Percentiles rank a stretch among this genome's conserved stretches.
These are phyloP conservation scores for Cladosporium sphaerospermum DNA, from an alignment of 2,329 filamentous ascomycete species.

Conservation along the genomic window DNA sequence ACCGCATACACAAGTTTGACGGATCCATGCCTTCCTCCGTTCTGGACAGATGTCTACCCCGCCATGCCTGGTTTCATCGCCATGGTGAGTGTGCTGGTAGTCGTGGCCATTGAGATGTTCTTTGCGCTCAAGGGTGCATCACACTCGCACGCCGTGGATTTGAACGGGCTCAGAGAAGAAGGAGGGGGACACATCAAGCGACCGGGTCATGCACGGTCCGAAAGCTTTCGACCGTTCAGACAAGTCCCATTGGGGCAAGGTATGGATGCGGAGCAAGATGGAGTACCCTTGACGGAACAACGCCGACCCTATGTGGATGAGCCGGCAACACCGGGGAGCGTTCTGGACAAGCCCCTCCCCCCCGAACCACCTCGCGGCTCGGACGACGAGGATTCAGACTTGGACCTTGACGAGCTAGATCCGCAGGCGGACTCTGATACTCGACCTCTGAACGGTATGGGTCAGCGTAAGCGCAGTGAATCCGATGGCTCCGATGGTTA, in stretches of 20 bases:
- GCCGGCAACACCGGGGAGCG: conserved; percentile 3
- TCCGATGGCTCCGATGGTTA: conserved; percentile 6
- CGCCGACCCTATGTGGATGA: conserved; percentile 19
- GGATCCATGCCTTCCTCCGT: conserved; percentile 62
- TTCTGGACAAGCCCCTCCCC: conserved; percentile 28
- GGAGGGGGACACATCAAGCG: conserved; percentile 14
- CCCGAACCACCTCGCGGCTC: conserved; percentile 18
- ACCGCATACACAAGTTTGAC: conserved; percentile 57
- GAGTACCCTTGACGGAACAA: conserved; percentile 16
- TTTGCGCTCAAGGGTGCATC: conserved; percentile 65
- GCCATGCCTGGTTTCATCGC: conserved; percentile 76
- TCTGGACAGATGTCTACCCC: conserved; percentile 73
- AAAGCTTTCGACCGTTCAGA: conserved; percentile 24
- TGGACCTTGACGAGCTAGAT: conserved; percentile 32
- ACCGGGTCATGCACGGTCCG: conserved; percentile 15
- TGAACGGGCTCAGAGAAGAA: conserved; percentile 24
- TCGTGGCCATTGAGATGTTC: conserved; percentile 83
- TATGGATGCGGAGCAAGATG: conserved; percentile 1
- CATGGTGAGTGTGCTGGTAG: conserved; percentile 73
- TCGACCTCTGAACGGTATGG: conserved; percentile 20
- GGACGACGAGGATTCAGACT: conserved; percentile 26
- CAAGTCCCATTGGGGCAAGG: conserved; percentile 19
- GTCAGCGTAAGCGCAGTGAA: conserved; percentile 12
- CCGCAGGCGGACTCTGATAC: conserved; percentile 17
- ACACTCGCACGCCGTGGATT: conserved; percentile 48